phyloP scores from a whole-genome alignment of 2,329 filamentous ascomycete species.

The Balansia obtecta region DNA sequence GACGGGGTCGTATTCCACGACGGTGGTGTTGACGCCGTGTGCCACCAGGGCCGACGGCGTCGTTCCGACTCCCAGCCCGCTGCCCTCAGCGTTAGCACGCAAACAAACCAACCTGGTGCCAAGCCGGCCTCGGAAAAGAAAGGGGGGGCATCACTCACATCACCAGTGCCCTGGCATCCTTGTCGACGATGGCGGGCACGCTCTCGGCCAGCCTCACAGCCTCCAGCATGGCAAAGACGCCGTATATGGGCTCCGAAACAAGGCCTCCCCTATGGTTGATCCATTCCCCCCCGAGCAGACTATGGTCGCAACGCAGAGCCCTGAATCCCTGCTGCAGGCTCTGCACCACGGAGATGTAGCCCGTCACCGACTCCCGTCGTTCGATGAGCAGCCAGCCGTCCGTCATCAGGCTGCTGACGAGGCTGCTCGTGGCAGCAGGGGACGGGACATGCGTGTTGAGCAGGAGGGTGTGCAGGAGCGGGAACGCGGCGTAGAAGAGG shows the following conservation, averaged over 20 bases:
- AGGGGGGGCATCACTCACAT: slow-evolving; percentile 48
- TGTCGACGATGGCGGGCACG: slow-evolving; percentile 39
- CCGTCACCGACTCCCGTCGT: slow-evolving; percentile 74
- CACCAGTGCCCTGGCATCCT: slow-evolving; percentile 67
- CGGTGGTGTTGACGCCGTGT: slow-evolving; percentile 84
- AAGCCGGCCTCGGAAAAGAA: neutral
- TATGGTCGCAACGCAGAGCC: slow-evolving; percentile 86
- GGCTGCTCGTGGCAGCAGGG: slow-evolving; percentile 40
- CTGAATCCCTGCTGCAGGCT: slow-evolving; percentile 59
- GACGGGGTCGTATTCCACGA: slow-evolving; percentile 86
- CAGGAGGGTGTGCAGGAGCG: slow-evolving; percentile 56
- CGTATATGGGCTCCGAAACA: slow-evolving; percentile 79
- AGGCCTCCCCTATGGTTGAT: slow-evolving; percentile 38
- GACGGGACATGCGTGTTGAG: slow-evolving; percentile 65
- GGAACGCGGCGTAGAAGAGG: slow-evolving; percentile 55
- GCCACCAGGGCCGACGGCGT: slow-evolving; percentile 75
- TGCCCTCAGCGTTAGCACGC: slow-evolving; percentile 19
- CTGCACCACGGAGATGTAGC: slow-evolving; percentile 85
- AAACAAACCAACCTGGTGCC: neutral
- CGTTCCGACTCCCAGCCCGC: slow-evolving; percentile 84
- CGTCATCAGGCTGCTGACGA: slow-evolving; percentile 53
- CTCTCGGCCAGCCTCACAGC: slow-evolving; percentile 70
- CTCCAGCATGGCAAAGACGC: slow-evolving; percentile 92
- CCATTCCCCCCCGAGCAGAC: slow-evolving; percentile 89
- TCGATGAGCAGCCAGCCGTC: slow-evolving; percentile 68